Base-by-base conservation (phyloP, 805 yeast species). In the Candida glaebosa region DNA sequence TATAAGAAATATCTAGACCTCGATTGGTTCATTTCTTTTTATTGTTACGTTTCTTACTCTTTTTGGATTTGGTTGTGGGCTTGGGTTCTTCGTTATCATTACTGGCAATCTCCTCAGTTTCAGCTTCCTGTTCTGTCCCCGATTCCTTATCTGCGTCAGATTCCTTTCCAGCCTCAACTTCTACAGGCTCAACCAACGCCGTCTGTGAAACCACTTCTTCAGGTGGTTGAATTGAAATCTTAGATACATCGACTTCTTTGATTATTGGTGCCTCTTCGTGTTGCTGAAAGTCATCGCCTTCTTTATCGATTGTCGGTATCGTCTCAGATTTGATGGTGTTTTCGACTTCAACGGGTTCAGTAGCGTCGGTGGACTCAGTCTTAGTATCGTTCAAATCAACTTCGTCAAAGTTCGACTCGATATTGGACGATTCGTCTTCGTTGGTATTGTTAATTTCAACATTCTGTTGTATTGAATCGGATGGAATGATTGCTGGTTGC, bases 31-130 rank as follows among this genome's bases (percentile, higher is more conserved):
- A 45, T 38, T 53, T 52, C 38, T 55, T 57, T 24, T 51, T 52
- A 44, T 54, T 52, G 31, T 52, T 54, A 34, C 58, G 61, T 40
- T 60, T 65, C 45, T 61, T 63, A 50, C 60, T 62, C 36, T 54
- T 55, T 17, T 47, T 49, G 37, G 50, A 6, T 30, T 40, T 37
- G 34, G 34, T 38, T 10, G 45, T 6, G 12, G 38, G n/a, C 15
- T 35, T 26, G 17, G 37, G 15, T 18, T 28, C 18, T 12, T 17
- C n/a, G n/a, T 22, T 18, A 30, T 31, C 3, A 18, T 30, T 20
- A 18, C 18, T 34, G 5, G 37, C 10, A 24, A 39, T 18, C 9
- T 34, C 36, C 18, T 15, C 3, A 25, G 17, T 25, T 32, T 31
- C 34, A 10, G 12, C 15, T 12, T 28, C 17, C 16, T 26, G 14